Evolutionary conservation across 2,329 filamentous ascomycete species (phyloP).

Genomic region (Epichloe sibirici): DNA sequence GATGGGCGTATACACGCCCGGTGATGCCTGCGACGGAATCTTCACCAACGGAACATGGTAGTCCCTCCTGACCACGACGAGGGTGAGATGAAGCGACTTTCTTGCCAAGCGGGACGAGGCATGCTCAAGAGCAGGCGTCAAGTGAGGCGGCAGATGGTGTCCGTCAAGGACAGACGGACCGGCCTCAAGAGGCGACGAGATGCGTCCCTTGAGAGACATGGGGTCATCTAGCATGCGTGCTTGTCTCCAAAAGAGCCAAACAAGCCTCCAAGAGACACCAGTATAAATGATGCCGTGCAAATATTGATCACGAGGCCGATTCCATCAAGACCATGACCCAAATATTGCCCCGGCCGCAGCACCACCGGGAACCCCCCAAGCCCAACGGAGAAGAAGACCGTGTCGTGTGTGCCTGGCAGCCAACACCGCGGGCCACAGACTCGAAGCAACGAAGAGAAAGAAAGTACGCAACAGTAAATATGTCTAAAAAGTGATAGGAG

Average conservation of each 20-base stretch:
- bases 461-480: no score
- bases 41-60: conserved; percentile 36
- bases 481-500: no score
- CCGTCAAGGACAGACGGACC: conserved; percentile 46
- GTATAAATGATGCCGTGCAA: neutral
- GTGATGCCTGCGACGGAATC: conserved; percentile 12
- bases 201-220: conserved; percentile 42
- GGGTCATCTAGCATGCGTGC: neutral
- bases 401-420: no score
- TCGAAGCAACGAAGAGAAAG: neutral
- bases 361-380: no score
- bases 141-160: conserved; percentile 42
- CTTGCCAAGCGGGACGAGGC: conserved; percentile 41
- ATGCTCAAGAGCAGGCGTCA: conserved; percentile 46
- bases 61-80: conserved; percentile 44
- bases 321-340: neutral
- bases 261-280: neutral
- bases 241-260: no score
- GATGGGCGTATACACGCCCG: conserved; percentile 4
- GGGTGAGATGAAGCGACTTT: conserved; percentile 43
- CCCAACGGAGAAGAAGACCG: no score
- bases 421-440: neutral
- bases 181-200: conserved; percentile 52
- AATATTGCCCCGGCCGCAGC: neutral
- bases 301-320: no score